phyloP scores from a whole-genome alignment of 1,284 basidiomycete species.

The Ustilago esculenta region DNA sequence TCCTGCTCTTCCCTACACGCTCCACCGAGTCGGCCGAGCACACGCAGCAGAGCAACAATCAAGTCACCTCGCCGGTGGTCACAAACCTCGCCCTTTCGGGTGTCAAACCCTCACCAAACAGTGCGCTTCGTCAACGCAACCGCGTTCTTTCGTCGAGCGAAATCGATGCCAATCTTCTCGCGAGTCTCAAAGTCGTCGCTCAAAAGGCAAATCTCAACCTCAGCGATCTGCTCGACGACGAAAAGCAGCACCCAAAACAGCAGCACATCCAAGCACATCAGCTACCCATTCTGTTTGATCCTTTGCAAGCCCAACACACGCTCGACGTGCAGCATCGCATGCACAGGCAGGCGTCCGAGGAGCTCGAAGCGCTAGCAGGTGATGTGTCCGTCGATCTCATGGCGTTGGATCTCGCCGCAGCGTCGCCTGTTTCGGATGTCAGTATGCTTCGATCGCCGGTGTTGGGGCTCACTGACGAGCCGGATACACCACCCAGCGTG shows the following conservation, averaged over 20 bases:
- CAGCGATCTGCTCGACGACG: constrained; percentile 15
- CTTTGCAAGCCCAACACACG: too few species aligned
- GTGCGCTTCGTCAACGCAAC: neutral
- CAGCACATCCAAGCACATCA: too few species aligned
- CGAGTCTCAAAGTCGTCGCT: constrained; percentile 36
- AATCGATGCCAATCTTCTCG: constrained; percentile 36
- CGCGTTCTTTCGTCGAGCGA: constrained; percentile 16
- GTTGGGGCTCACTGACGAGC: neutral
- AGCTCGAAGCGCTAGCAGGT: constrained; percentile 25
- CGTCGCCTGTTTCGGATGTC: constrained; percentile 23
- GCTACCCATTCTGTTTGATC: too few species aligned
- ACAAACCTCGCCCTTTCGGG: neutral
- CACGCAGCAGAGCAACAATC: neutral
- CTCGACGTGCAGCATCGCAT: neutral
- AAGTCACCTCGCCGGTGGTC: neutral
- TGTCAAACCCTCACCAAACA: neutral
- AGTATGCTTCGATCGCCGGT: constrained; percentile 22
- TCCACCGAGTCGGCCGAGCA: neutral
- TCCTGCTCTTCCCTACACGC: constrained; percentile 18
- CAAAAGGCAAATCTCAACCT: constrained; percentile 42
- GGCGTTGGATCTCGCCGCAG: constrained; percentile 29
- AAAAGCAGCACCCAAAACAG: constrained; percentile 1
- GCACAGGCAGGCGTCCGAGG: constrained; percentile 17
- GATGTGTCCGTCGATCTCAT: constrained; percentile 36
- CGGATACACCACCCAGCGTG: constrained; percentile 19